Evolutionary conservation across 1,284 basidiomycete genomes (phyloP).

Genomic region (Heterobasidion irregulare): DNA sequence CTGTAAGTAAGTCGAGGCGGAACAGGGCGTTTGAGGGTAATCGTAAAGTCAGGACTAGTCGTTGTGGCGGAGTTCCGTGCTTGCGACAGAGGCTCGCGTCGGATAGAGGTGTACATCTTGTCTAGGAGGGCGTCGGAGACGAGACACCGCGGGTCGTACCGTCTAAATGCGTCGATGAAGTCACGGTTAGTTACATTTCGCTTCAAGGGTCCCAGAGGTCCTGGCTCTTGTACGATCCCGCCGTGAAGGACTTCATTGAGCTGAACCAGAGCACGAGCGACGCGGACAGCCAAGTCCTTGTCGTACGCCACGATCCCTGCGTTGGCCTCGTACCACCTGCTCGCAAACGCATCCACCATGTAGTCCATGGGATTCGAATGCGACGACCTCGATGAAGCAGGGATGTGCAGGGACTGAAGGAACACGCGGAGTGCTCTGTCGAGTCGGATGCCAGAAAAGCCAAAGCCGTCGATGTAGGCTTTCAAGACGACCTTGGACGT

Average conservation of each 20-base stretch:
- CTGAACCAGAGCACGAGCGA: slow-evolving; percentile 82
- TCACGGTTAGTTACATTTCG: slow-evolving; percentile 63
- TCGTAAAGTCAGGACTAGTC: slow-evolving; percentile 39
- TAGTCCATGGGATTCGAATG: slow-evolving; percentile 47
- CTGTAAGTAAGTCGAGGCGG: slow-evolving; percentile 78
- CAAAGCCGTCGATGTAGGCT: slow-evolving; percentile 83
- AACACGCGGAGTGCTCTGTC: slow-evolving; percentile 88
- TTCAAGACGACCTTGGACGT: slow-evolving; percentile 70
- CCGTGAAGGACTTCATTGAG: slow-evolving; percentile 78
- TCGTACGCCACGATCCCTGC: slow-evolving; percentile 69
- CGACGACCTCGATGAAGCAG: slow-evolving; percentile 37
- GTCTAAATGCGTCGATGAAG: slow-evolving; percentile 74
- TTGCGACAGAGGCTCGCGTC: slow-evolving; percentile 64
- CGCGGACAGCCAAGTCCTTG: slow-evolving; percentile 66
- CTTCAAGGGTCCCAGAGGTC: slow-evolving; percentile 53
- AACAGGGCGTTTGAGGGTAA: slow-evolving; percentile 65
- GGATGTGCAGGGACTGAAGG: slow-evolving; percentile 73
- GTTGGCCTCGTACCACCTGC: slow-evolving; percentile 89
- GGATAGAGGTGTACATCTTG: slow-evolving; percentile 73
- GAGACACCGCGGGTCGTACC: slow-evolving; percentile 59
- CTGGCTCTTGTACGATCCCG: slow-evolving; percentile 49
- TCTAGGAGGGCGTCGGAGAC: slow-evolving; percentile 70
- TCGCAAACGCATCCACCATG: slow-evolving; percentile 80
- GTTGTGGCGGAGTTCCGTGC: slow-evolving; percentile 40
- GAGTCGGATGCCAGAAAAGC: slow-evolving; percentile 74